These are phyloP conservation scores for Halenospora varia DNA, from an alignment of 495 filamentous ascomycete species.

Conservation along the genomic window DNA sequence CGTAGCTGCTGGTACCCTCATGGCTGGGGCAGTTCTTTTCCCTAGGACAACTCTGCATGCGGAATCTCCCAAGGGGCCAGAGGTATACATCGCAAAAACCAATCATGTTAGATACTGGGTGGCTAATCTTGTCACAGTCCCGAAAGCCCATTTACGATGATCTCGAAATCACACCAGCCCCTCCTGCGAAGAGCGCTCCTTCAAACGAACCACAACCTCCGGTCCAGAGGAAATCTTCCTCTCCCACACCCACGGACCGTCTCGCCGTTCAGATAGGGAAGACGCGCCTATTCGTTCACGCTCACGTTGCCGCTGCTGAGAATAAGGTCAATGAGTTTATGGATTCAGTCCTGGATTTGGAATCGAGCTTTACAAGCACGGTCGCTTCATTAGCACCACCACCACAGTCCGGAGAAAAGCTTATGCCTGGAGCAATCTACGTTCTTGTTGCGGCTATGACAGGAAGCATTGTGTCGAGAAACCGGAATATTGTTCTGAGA, in stretches of 20 bases:
- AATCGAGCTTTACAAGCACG: conserved; percentile 80
- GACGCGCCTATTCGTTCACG: conserved; percentile 77
- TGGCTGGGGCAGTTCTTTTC: conserved; percentile 49
- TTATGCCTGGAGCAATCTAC: conserved; percentile 84
- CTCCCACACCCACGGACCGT: conserved; percentile 85
- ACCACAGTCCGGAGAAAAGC: conserved; percentile 71
- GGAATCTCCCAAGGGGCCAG: conserved; percentile 33
- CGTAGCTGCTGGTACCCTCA: conserved; percentile 48
- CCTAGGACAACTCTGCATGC: conserved; percentile 52
- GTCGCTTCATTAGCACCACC: conserved; percentile 82
- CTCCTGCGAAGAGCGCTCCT: conserved; percentile 24
- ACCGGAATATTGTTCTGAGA: conserved; percentile 77
- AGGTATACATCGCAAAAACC: conserved; percentile 4
- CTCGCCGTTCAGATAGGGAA: conserved; percentile 78
- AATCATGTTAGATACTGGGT: not conserved
- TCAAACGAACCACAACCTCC: not conserved
- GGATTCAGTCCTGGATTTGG: conserved; percentile 69
- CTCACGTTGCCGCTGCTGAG: conserved; percentile 65
- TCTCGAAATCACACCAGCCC: conserved; percentile 33
- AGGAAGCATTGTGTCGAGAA: conserved; percentile 80
- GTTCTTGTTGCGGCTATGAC: conserved; percentile 91
- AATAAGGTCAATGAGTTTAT: conserved; percentile 72
- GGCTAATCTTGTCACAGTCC: conserved; percentile 23
- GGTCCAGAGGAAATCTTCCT: conserved; percentile 6
- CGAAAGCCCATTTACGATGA: conserved; percentile 73